Evolutionary conservation across 768 basidiomycete genomes (phyloP).

Genomic region (Tylopilus rubrobrunneus): DNA sequence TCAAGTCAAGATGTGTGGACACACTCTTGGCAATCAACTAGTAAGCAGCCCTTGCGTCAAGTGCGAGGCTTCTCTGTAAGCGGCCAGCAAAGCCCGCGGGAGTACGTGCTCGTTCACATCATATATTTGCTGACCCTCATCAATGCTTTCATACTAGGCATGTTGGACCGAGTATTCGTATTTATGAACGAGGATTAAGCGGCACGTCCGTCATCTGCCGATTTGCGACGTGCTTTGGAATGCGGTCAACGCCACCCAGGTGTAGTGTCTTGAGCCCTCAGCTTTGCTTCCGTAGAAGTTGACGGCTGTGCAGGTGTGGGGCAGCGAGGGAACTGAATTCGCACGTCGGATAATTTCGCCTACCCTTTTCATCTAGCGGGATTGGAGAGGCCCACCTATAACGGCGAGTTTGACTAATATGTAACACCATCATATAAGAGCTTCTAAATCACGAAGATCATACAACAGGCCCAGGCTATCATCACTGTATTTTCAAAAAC

Average conservation of each 20-base stretch:
- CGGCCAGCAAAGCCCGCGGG: conserved; percentile 19
- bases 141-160: not conserved
- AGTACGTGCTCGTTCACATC: conserved; percentile 2
- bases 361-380: not conserved
- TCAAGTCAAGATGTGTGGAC: conserved; percentile 16
- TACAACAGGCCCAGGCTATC: not conserved
- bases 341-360: conserved; percentile 7
- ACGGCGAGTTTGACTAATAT: not conserved
- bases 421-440: not conserved
- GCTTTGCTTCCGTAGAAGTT: not conserved
- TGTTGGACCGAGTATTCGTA: not conserved
- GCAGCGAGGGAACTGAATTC: conserved; percentile 10
- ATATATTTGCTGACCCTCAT: conserved; percentile 3
- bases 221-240: not conserved
- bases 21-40: conserved; percentile 8
- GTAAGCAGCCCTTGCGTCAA: conserved; percentile 8
- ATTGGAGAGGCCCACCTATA: not conserved
- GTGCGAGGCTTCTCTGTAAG: conserved; percentile 18
- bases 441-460: not conserved
- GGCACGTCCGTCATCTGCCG: conserved; percentile 6
- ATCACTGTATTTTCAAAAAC: not conserved
- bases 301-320: conserved; percentile 17
- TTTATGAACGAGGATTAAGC: not conserved
- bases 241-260: not conserved
- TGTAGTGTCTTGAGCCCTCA: not conserved